These are phyloP conservation scores for Mycothermus thermophilus DNA, from an alignment of 495 filamentous ascomycete genomes.

Conservation along the genomic window DNA sequence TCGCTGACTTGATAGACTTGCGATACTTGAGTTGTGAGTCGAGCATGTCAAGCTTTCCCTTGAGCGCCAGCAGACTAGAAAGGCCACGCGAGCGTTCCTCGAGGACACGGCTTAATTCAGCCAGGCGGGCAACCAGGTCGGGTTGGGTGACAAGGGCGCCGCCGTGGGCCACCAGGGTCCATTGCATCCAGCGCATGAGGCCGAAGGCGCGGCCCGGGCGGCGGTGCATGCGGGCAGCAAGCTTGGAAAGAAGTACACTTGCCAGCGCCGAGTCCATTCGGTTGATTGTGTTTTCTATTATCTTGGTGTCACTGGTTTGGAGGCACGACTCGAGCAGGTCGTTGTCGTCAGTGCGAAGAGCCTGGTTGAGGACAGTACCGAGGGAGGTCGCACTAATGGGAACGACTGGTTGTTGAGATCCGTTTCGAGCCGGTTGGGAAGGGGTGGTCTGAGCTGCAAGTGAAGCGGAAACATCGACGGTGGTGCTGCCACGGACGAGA, in stretches of 20 bases:
- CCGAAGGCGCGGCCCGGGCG: conserved; percentile 77
- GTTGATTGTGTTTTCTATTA: conserved; percentile 76
- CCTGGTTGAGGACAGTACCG: conserved; percentile 78
- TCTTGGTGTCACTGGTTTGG: conserved; percentile 54
- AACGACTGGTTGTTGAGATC: conserved; percentile 22
- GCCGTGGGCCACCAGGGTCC: conserved; percentile 88
- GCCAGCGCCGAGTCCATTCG: conserved; percentile 76
- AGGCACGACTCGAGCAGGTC: conserved; percentile 86
- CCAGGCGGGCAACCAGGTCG: conserved; percentile 59
- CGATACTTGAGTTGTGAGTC: conserved; percentile 74
- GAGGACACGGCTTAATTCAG: conserved; percentile 66
- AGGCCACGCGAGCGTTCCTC: conserved; percentile 72
- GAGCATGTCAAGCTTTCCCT: conserved; percentile 85
- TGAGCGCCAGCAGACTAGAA: conserved; percentile 70
- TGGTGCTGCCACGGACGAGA: conserved; percentile 58
- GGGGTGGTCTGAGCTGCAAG: conserved; percentile 31
- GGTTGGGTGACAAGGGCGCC: conserved; percentile 76
- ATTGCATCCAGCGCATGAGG: conserved; percentile 93
- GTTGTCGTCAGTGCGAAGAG: conserved; percentile 79
- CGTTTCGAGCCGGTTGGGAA: conserved; percentile 18
- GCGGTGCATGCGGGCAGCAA: conserved; percentile 76
- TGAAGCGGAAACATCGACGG: conserved; percentile 61
- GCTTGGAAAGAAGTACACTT: conserved; percentile 57
- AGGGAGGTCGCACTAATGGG: conserved; percentile 68
- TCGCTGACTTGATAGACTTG: conserved; percentile 38